A percentile compares a stretch with the other conserved stretches of the same genome.
These are phyloP conservation scores for Pseudozyma sp. DNA, from an alignment of 1,284 basidiomycete genomes.

Conservation along the genomic window DNA sequence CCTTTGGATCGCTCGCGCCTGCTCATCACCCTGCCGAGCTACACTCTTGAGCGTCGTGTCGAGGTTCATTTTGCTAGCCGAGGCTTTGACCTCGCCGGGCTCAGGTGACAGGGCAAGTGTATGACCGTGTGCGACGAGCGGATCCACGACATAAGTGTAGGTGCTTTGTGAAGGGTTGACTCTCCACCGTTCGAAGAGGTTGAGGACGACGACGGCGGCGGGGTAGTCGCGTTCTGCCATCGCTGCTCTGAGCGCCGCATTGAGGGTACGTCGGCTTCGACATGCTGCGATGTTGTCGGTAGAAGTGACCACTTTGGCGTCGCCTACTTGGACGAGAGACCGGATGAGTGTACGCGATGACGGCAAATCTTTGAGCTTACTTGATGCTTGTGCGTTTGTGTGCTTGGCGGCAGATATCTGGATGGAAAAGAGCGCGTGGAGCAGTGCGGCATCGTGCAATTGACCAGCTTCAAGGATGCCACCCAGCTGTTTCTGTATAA, in stretches of 20 bases:
- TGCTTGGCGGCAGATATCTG: constrained; percentile 6
- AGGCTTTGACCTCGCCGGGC: constrained; percentile 1
- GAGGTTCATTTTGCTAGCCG: constrained; percentile 19
- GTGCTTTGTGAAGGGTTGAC: constrained; percentile 23
- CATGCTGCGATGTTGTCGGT: constrained; percentile 5
- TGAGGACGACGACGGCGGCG: constrained; percentile 27
- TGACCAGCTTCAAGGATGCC: constrained; percentile 1
- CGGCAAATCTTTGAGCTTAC: constrained; percentile 8
- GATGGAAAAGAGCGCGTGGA: constrained; percentile 21
- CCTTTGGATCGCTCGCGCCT: constrained; percentile 8
- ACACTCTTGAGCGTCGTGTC: constrained; percentile 21
- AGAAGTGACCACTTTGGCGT: constrained; percentile 9
- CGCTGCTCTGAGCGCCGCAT: constrained; percentile 28
- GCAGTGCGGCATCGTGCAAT: constrained; percentile 8
- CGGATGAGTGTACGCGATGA: constrained; percentile 21
- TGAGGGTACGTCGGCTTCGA: constrained; percentile 32
- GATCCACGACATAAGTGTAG: constrained; percentile 21
- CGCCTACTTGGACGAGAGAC: constrained; percentile 22
- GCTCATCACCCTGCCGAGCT: constrained; percentile 15
- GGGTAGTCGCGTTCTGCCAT: constrained; percentile 41
- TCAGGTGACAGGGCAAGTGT: constrained; percentile 5
- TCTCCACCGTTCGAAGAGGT: constrained; percentile 40
- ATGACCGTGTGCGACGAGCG: constrained; percentile 28
- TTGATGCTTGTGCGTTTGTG: neutral
- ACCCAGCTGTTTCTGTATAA: constrained; percentile 14